A percentile compares a stretch with the other conserved stretches of the same genome.
These are phyloP conservation scores for Tieghemiomyces parasiticus DNA, from an alignment of 192 early-diverging fungal genomes.

Conservation along the genomic window DNA sequence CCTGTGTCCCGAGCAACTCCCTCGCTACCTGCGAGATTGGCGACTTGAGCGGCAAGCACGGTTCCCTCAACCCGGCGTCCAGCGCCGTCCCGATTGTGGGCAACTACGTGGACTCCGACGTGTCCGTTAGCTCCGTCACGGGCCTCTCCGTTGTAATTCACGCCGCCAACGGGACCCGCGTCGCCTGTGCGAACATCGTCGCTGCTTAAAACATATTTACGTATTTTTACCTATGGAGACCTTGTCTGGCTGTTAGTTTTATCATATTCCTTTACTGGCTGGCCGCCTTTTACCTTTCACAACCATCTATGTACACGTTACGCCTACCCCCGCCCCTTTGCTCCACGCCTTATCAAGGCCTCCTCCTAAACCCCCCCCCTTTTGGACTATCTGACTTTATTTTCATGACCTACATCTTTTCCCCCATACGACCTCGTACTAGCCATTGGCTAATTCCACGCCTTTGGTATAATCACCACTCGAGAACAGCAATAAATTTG, in stretches of 20 bases:
- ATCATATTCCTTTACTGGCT: not conserved
- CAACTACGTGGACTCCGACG: conserved; percentile 20
- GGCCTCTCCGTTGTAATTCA: conserved; percentile 44
- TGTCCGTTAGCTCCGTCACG: conserved; percentile 25
- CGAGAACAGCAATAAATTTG: no score
- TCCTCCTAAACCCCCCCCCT: not conserved
- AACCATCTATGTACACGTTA: not conserved
- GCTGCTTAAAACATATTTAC: not conserved
- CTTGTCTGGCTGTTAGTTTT: not conserved
- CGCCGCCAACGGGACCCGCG: conserved; percentile 26
- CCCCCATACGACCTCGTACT: no score
- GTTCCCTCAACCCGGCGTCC: conserved; percentile 22
- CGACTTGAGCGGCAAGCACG: conserved; percentile 38
- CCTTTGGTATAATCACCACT: no score
- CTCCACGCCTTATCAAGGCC: not conserved
- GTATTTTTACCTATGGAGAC: not conserved
- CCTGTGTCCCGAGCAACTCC: conserved; percentile 16
- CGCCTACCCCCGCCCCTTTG: not conserved
- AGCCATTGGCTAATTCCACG: no score
- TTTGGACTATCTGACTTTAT: not conserved
- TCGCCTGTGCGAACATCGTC: conserved; percentile 39
- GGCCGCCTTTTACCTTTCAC: not conserved
- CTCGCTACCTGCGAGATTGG: conserved; percentile 34
- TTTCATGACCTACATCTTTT: no score
- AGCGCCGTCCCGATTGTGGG: conserved; percentile 15